phyloP scores from a whole-genome alignment of 1,284 basidiomycete species.

The Xanthoconium separans region DNA sequence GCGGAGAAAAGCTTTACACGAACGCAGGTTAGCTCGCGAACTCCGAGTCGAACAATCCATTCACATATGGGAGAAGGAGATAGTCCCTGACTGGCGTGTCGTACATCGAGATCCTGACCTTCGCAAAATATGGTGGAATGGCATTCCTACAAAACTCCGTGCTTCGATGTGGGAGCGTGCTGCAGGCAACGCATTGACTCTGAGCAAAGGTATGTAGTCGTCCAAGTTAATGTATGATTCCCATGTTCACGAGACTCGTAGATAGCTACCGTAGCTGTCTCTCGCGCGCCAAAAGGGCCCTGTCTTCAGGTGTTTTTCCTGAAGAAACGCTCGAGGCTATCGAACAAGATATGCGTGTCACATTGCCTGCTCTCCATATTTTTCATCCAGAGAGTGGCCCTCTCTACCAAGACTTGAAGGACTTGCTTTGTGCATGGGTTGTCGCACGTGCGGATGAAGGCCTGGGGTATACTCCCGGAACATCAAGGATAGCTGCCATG shows the following conservation, averaged over 20 bases:
- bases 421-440: constrained; percentile 89
- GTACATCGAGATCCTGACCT: constrained; percentile 66
- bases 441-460: constrained; percentile 89
- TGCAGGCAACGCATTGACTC: constrained; percentile 84
- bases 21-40: constrained; percentile 67
- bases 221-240: not conserved
- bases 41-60: constrained; percentile 68
- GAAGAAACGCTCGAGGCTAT: constrained; percentile 66
- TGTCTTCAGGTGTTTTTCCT: constrained; percentile 74
- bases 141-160: constrained; percentile 84
- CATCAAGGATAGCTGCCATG: constrained; percentile 84
- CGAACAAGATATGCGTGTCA: constrained; percentile 77
- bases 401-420: constrained; percentile 82
- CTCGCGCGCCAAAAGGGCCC: constrained; percentile 71
- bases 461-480: constrained; percentile 69
- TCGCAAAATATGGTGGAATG: constrained; percentile 87
- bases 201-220: constrained; percentile 73
- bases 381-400: constrained; percentile 81
- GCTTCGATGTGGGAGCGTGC: constrained; percentile 87
- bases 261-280: constrained; percentile 77
- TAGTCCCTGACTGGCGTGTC: constrained; percentile 81
- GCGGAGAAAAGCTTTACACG: constrained; percentile 58
- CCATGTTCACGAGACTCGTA: constrained; percentile 11
- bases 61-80: constrained; percentile 74
- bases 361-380: constrained; percentile 86